These are phyloP conservation scores for Gymnopus androsaceus DNA, from an alignment of 1,284 basidiomycete genomes.

Conservation along the genomic window DNA sequence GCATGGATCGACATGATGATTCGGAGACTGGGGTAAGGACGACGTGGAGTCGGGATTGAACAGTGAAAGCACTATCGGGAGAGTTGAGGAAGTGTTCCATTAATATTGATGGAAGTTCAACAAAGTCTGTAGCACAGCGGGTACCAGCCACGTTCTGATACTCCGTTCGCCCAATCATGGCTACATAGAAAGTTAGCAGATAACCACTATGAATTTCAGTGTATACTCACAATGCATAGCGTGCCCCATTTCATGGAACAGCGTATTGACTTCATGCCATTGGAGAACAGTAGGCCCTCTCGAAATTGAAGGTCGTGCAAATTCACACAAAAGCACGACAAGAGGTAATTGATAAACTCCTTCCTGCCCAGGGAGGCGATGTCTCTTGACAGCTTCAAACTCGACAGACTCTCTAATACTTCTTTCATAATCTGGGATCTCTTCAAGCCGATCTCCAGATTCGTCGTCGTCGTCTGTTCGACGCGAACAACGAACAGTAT, in stretches of 20 bases:
- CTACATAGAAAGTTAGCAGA: slow-evolving; percentile 41
- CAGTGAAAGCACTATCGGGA: slow-evolving; percentile 77
- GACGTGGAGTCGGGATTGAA: slow-evolving; percentile 59
- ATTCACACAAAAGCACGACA: slow-evolving; percentile 91
- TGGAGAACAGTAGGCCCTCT: slow-evolving; percentile 74
- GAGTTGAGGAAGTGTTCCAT: slow-evolving; percentile 98
- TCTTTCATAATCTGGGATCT: slow-evolving; percentile 34
- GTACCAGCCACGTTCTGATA: slow-evolving; percentile 98
- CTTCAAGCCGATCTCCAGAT: slow-evolving; percentile 57
- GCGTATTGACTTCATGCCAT: slow-evolving; percentile 94
- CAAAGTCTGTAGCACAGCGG: slow-evolving; percentile 98
- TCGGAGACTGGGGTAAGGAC: slow-evolving; percentile 45
- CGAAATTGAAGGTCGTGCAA: slow-evolving; percentile 65
- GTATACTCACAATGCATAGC: slow-evolving; percentile 91
- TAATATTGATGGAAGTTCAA: slow-evolving; percentile 95
- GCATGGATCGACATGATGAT: slow-evolving; percentile 71
- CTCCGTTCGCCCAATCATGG: slow-evolving; percentile 97
- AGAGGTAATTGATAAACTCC: slow-evolving; percentile 88
- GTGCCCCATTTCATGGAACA: slow-evolving; percentile 99
- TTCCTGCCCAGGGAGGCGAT: slow-evolving; percentile 56
- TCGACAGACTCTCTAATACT: slow-evolving; percentile 48
- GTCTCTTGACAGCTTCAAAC: slow-evolving; percentile 64
- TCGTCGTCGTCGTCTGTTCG: slow-evolving; percentile 90
- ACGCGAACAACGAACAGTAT: slow-evolving; percentile 94
- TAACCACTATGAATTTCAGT: slow-evolving; percentile 9